phyloP scores from a whole-genome alignment of 2,329 filamentous ascomycete genomes.

The Fusarium tuaranense region DNA sequence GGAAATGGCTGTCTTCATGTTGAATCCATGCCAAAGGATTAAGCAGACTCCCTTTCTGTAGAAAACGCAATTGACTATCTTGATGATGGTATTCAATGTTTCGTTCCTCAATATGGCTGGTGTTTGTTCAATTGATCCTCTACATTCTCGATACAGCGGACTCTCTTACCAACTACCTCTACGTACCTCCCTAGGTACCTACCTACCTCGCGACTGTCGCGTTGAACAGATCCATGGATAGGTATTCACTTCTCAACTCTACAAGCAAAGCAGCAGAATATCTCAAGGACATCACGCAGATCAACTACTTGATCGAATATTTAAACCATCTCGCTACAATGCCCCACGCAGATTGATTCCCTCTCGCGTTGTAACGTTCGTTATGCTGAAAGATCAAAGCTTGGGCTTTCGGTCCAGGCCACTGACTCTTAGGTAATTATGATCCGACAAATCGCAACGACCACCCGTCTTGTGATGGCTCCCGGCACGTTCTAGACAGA shows the following conservation, averaged over 20 bases:
- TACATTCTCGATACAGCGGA: not conserved
- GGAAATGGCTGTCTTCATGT: not conserved
- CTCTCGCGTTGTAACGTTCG: not conserved
- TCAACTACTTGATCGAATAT: not conserved
- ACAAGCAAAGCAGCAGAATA: not conserved
- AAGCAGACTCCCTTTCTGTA: not conserved
- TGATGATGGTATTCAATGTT: not conserved
- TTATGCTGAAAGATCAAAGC: not conserved
- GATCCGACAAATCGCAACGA: constrained; percentile 1
- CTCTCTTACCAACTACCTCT: not conserved
- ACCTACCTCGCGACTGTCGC: not conserved
- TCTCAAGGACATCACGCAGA: not conserved
- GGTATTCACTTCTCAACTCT: not conserved
- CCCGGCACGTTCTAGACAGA: not conserved
- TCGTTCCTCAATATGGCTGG: not conserved
- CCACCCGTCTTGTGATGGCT: not conserved
- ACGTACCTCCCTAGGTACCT: too few species aligned
- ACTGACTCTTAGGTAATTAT: constrained; percentile 8
- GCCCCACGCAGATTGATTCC: not conserved
- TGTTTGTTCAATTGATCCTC: not conserved
- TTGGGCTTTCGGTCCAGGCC: constrained; percentile 1
- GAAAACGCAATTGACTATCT: not conserved
- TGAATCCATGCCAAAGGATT: not conserved
- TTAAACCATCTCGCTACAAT: not conserved
- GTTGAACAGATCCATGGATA: not conserved